Evolutionary conservation across 2,329 filamentous ascomycete species (phyloP).

Genomic region (Alternaria atra): DNA sequence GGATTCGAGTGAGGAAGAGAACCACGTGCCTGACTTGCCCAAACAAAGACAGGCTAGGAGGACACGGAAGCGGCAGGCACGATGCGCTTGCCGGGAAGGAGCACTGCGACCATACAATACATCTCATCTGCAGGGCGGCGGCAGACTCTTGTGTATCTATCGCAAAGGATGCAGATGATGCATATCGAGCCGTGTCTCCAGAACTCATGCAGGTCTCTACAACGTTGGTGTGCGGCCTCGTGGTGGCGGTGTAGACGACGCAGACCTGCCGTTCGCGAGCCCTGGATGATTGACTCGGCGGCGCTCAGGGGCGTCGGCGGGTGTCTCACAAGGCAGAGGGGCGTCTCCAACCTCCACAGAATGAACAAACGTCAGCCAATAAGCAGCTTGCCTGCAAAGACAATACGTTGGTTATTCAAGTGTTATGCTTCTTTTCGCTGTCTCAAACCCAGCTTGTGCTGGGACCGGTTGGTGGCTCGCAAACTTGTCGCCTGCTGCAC

Average conservation of each 20-base stretch:
- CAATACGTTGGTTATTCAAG: constrained; percentile 22
- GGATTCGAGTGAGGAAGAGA: neutral
- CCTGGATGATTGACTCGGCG: constrained; percentile 17
- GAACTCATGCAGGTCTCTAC: constrained; percentile 29
- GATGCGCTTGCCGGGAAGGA: constrained; percentile 1
- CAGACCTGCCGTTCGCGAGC: constrained; percentile 34
- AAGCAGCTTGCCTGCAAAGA: constrained; percentile 10
- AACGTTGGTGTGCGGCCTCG: constrained; percentile 20
- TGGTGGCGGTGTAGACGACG: constrained; percentile 22
- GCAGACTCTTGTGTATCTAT: neutral
- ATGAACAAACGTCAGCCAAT: constrained; percentile 25
- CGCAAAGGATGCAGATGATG: neutral
- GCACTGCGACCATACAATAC: no score
- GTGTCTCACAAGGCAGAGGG: constrained; percentile 25
- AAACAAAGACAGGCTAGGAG: neutral
- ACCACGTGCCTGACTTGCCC: constrained; percentile 3
- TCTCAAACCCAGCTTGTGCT: constrained; percentile 27
- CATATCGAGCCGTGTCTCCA: neutral
- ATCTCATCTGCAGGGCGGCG: neutral
- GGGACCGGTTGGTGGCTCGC: constrained; percentile 28
- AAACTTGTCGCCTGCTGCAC: constrained; percentile 31
- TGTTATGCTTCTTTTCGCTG: constrained; percentile 18
- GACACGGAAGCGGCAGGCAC: neutral
- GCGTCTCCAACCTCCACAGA: constrained; percentile 15
- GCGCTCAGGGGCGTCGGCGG: constrained; percentile 30